phyloP scores from a whole-genome alignment of 192 early-diverging fungal species.

The Coemansia interrupta region DNA sequence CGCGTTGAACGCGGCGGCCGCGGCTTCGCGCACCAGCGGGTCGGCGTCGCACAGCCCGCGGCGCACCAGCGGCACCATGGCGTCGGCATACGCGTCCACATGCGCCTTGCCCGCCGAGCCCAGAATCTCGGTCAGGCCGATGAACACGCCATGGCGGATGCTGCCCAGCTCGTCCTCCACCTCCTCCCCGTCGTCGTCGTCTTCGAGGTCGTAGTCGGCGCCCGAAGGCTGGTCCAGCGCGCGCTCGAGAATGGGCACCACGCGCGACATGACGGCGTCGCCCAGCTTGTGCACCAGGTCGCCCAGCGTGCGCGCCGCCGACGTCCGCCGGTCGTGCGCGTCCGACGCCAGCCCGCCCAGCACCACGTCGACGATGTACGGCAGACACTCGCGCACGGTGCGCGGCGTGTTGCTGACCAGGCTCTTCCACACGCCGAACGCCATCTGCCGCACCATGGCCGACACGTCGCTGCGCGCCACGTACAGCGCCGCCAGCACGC shows the following conservation, averaged over 20 bases:
- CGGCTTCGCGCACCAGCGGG: slow-evolving; percentile 84
- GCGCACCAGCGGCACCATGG: slow-evolving; percentile 78
- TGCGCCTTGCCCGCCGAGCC: slow-evolving; percentile 72
- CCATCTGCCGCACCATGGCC: slow-evolving; percentile 80
- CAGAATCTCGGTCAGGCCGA: slow-evolving; percentile 92
- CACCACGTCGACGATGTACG: slow-evolving; percentile 87
- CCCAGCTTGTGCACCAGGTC: slow-evolving; percentile 95
- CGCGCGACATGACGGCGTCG: slow-evolving; percentile 78
- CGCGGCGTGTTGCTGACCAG: slow-evolving; percentile 95
- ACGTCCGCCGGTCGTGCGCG: slow-evolving; percentile 75
- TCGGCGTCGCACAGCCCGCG: slow-evolving; percentile 83
- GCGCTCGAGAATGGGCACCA: slow-evolving; percentile 87
- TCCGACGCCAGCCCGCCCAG: slow-evolving; percentile 73
- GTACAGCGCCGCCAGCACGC: slow-evolving; percentile 85
- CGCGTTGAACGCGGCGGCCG: slow-evolving; percentile 88
- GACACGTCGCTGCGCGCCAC: slow-evolving; percentile 83
- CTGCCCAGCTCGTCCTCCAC: slow-evolving; percentile 47
- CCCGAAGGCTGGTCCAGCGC: slow-evolving; percentile 55
- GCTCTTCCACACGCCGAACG: slow-evolving; percentile 91
- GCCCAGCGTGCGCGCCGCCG: slow-evolving; percentile 86
- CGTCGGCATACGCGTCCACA: slow-evolving; percentile 78
- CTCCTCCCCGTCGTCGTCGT: slow-evolving; percentile 36
- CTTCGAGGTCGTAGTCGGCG: slow-evolving; percentile 8
- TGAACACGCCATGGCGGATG: slow-evolving; percentile 83
- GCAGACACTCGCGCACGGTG: slow-evolving; percentile 91